phyloP scores from a whole-genome alignment of 2,329 filamentous ascomycete genomes.

The Elsinoe fawcettii region DNA sequence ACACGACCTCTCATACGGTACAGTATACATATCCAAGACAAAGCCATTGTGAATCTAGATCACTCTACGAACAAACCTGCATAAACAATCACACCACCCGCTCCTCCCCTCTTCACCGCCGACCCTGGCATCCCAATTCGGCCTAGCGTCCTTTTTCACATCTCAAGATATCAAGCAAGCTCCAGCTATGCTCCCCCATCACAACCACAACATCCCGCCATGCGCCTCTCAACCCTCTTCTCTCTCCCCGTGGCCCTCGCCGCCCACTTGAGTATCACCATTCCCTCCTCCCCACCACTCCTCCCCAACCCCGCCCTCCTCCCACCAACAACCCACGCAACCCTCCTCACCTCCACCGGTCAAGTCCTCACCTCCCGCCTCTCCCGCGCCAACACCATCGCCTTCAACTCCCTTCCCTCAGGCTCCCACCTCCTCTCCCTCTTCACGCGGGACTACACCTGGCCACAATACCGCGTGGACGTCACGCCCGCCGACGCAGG shows the following conservation, averaged over 20 bases:
- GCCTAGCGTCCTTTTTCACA: background rate
- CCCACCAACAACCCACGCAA: constrained; percentile 53
- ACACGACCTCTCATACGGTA: background rate
- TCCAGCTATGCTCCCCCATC: background rate
- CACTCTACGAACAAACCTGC: background rate
- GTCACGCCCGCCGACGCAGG: constrained; percentile 35
- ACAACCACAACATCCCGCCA: constrained; percentile 1
- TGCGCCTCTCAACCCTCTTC: constrained; percentile 8
- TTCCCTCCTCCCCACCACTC: constrained; percentile 37
- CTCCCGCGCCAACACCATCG: constrained; percentile 60
- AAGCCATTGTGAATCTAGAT: constrained; percentile 3
- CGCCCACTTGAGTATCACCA: constrained; percentile 45
- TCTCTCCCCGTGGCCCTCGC: constrained; percentile 25
- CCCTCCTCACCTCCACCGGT: constrained; percentile 43
- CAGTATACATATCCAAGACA: background rate
- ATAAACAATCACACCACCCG: background rate
- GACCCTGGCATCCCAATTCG: background rate
- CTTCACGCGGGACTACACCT: constrained; percentile 64
- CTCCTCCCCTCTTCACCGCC: background rate
- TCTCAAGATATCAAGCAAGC: constrained; percentile 14
- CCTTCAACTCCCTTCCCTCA: constrained; percentile 62
- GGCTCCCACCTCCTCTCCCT: constrained; percentile 79
- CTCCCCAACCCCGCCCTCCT: constrained; percentile 41
- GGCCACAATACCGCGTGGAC: constrained; percentile 75
- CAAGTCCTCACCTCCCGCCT: constrained; percentile 53